Base-by-base conservation (phyloP, 1,284 basidiomycete species). In the Trametes sp. region DNA sequence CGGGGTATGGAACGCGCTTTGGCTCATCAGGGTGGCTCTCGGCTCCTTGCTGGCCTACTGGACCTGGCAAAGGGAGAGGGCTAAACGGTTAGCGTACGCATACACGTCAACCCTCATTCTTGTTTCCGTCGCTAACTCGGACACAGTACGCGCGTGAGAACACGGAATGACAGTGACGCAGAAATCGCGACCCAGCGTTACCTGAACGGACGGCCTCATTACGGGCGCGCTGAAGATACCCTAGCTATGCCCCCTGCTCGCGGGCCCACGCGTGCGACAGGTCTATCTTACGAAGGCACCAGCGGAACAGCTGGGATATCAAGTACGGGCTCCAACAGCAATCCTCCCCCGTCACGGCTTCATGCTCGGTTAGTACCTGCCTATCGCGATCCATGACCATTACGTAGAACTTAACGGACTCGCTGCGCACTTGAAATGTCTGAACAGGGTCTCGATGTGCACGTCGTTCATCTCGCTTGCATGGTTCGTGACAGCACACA, bases 401-500 rank as follows among this genome's bases (percentile, higher is more conserved):
- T 28, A 41, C 45, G 28, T 14, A 28, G 3, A 4, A 9, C 36
- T 28, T 11, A 53, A 3, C 16, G 4, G n/a, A 14, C 8, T 24
- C 50, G 13, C 57, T 52, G 16, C 44, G 16, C 29, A 44, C 33
- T 14, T 42, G 44, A 16, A 36, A 16, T 44, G 19, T 29, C 14
- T 42, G 26, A 21, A 1, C 54, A 90, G 88, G 44, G 71, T 92
- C 54, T 85, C 87, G 2, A 78, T 90, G 46, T 76, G 90, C 68
- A 83, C 85, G 11, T 89, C 89, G 19, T 74, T 91, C 59, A 74
- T 90, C 62, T 89, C 88, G n/a, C 72, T 93, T 14, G 85, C 82
- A 58, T 94, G 92, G 90, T 93, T 93, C 71, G 72, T 93, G 19
- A 87, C 86, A 21, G 89, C 91, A 9, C 89, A 94, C 70, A 87